Base-by-base conservation (phyloP, 2,329 filamentous ascomycete genomes). In the Laburnicola sp. region DNA sequence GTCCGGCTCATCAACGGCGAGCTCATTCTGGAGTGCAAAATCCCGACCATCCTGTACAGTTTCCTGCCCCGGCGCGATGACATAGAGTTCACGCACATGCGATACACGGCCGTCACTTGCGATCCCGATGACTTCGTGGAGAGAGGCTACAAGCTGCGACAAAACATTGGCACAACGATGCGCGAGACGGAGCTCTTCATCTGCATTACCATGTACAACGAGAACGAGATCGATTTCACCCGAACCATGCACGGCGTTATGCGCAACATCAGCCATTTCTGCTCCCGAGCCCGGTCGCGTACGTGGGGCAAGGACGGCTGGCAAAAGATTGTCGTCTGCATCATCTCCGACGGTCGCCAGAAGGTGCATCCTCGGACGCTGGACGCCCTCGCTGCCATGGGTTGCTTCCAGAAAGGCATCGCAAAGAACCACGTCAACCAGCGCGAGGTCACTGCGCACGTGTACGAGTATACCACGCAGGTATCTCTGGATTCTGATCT, bases 391-490 rank as follows among this genome's bases (percentile, higher is more conserved):
- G 94, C 95, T 8, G 94, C 94, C 28, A 94, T 99, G 85, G 94
- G 94, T 54, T 91, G 97, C 47, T 99, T 99, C 74, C 94, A 99
- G 74, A 89, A 96, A 69, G 94, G 95, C 27, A 97, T 99, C 66
- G 94, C 94, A 52, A 99, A 99, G 82, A 99, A 99, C 73, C 86
- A 89, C 70, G 94, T 99, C 80, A 99, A 99, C 76, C 87, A 94
- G 67, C 89, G 90, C 63, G 91, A 95, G 55, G 94, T 99, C 40
- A 93, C 92, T 59, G 93, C 92, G 0, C 94, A 99, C 75, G 90
- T 99, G 10, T 99, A 99, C 77, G 94, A 99, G 72, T 99, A 99
- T 76, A 99, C 94, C 0, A 97, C 94, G 0, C 95, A 99, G 67
- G 94, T 99, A 8, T 97, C 93, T 0, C 82, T 99, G 7, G 94